These are phyloP conservation scores for Gymnopilus junonius DNA, from an alignment of 768 basidiomycete species.

Conservation along the genomic window DNA sequence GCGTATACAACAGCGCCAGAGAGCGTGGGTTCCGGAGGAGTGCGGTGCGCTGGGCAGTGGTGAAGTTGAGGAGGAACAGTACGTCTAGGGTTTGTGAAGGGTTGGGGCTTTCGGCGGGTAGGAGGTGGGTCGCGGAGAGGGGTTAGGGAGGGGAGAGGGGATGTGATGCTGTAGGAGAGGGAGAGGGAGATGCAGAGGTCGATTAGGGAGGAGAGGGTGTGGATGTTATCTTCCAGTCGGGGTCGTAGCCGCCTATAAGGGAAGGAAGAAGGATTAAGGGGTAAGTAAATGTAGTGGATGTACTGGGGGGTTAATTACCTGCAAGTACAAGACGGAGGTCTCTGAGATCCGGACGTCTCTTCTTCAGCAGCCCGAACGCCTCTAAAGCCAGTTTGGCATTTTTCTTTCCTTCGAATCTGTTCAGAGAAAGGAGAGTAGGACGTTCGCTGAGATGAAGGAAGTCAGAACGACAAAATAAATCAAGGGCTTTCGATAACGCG, in stretches of 20 bases:
- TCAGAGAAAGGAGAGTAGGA: slow-evolving; percentile 85
- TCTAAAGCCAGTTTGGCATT: slow-evolving; percentile 82
- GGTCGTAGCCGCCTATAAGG: slow-evolving; percentile 83
- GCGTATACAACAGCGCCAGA: slow-evolving; percentile 87
- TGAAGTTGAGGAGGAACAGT: slow-evolving; percentile 92
- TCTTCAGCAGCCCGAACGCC: slow-evolving; percentile 66
- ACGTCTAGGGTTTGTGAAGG: slow-evolving; percentile 68
- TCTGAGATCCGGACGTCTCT: slow-evolving; percentile 27
- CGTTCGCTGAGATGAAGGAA: slow-evolving; percentile 38
- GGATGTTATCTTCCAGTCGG: slow-evolving; percentile 85
- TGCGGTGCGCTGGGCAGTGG: slow-evolving; percentile 79
- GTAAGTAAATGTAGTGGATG: not conserved
- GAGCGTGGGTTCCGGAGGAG: slow-evolving; percentile 73
- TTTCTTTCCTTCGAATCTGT: slow-evolving; percentile 97
- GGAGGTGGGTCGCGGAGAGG: slow-evolving; percentile 35
- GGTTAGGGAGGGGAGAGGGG: slow-evolving; percentile 31
- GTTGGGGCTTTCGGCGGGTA: slow-evolving; percentile 32
- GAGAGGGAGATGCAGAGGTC: slow-evolving; percentile 54
- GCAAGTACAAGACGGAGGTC: slow-evolving; percentile 77
- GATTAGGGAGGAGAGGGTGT: slow-evolving; percentile 66
- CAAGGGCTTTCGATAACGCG: not conserved
- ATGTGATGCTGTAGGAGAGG: slow-evolving; percentile 63
- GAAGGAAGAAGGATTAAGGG: not conserved
- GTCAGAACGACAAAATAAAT: not conserved
- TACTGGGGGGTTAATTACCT: too few species aligned